These are phyloP conservation scores for Rhizopogon sp. DNA, from an alignment of 768 basidiomycete genomes.

Conservation along the genomic window DNA sequence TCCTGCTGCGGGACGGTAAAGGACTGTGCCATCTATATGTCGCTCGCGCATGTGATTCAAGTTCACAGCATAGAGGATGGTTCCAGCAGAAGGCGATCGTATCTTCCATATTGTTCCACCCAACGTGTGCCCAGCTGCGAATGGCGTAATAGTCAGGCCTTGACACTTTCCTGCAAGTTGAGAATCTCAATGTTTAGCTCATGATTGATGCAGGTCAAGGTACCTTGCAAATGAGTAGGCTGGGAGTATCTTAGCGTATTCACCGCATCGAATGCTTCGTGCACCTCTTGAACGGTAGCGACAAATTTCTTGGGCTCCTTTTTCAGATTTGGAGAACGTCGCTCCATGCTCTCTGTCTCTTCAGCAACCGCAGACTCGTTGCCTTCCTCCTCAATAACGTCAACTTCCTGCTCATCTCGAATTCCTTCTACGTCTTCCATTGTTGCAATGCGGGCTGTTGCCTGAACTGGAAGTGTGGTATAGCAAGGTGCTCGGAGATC, in stretches of 20 bases:
- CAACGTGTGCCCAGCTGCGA: conserved; percentile 90
- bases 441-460: conserved; percentile 90
- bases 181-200: background rate
- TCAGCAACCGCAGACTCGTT: conserved; percentile 19
- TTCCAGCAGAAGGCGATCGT: conserved; percentile 94
- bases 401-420: conserved; percentile 67
- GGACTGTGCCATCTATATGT: conserved; percentile 90
- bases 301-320: conserved; percentile 48
- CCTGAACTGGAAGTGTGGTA: conserved; percentile 90
- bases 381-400: conserved; percentile 20
- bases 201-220: conserved; percentile 2
- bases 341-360: conserved; percentile 12
- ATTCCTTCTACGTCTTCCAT: conserved; percentile 84
- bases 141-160: conserved; percentile 90
- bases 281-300: conserved; percentile 77
- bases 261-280: conserved; percentile 88
- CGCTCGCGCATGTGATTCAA: conserved; percentile 96
- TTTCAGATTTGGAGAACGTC: conserved; percentile 14
- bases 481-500: conserved; percentile 88
- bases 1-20: conserved; percentile 69
- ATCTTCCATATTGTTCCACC: conserved; percentile 99
- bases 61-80: conserved; percentile 91
- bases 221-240: conserved; percentile 91
- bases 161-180: conserved; percentile 71
- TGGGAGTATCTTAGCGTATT: conserved; percentile 94